phyloP scores from a whole-genome alignment of 169 alveolate species.

The Cryptosporidium meleagridis region DNA sequence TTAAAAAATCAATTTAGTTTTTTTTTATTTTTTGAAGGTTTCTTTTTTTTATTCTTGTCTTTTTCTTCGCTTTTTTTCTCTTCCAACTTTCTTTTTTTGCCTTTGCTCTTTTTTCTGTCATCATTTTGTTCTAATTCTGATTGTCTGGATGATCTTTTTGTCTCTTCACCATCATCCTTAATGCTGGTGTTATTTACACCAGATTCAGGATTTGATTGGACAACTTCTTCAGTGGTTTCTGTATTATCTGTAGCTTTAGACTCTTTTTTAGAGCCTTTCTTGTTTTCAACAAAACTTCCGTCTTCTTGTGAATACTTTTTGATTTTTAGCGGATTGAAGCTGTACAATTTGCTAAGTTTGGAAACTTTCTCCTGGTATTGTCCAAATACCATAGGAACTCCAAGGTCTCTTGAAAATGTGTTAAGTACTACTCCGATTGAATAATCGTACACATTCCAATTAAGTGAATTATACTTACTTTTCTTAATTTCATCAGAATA shows the following conservation, averaged over 20 bases:
- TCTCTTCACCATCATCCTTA: not conserved
- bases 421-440: slow-evolving; percentile 44
- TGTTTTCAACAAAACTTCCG: not conserved
- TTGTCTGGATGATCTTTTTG: not conserved
- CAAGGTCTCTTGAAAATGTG: slow-evolving; percentile 54
- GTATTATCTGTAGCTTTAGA: not conserved
- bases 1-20: not conserved
- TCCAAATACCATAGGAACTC: slow-evolving; percentile 18
- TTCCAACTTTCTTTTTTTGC: not conserved
- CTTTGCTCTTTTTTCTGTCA: not conserved
- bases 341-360: slow-evolving; percentile 1
- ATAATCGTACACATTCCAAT: slow-evolving; percentile 58
- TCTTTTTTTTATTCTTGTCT: not conserved
- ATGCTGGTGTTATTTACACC: not conserved
- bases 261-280: not conserved
- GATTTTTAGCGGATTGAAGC: slow-evolving; percentile 18
- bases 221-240: not conserved
- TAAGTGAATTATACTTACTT: slow-evolving; percentile 28
- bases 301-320: slow-evolving; percentile 2
- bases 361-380: slow-evolving; percentile 53
- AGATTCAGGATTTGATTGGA: not conserved
- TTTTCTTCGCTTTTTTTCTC: not conserved
- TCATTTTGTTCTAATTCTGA: not conserved
- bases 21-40: not conserved
- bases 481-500: slow-evolving; percentile 56